A percentile compares a stretch with the other conserved stretches of the same genome.
Evolutionary conservation across 345 rosid species (phyloP).

Genomic region (Bruguiera sexangula): DNA sequence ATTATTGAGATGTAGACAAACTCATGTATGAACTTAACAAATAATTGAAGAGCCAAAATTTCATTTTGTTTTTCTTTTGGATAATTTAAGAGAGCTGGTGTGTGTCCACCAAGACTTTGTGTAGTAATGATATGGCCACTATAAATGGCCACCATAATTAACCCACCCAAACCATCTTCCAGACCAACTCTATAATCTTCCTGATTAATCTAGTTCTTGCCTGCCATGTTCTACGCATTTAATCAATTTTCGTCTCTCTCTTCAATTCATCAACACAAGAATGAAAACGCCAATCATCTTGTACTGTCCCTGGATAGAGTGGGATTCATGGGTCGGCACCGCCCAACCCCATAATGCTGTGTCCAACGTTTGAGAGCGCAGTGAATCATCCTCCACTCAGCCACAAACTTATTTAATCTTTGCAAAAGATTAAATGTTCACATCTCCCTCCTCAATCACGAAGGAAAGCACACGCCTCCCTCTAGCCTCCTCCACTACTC

Average conservation of each 20-base stretch:
- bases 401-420: slow-evolving; percentile 11
- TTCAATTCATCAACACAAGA: not conserved
- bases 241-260: not conserved
- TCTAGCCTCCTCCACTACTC: slow-evolving; percentile 23
- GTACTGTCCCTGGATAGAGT: slow-evolving; percentile 18
- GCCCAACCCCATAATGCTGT: slow-evolving; percentile 1
- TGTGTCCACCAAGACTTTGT: no score
- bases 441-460: slow-evolving; percentile 5
- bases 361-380: slow-evolving; percentile 8
- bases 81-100: no score
- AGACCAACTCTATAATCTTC: no score
- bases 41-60: no score
- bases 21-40: no score
- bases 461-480: slow-evolving; percentile 19
- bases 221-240: not conserved
- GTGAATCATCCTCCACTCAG: not conserved
- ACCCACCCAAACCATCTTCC: no score
- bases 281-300: not conserved
- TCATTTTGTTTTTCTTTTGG: no score
- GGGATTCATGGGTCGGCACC: slow-evolving; percentile 30
- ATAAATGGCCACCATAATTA: no score
- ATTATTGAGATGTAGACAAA: no score
- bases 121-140: no score
- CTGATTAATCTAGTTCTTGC: no score
- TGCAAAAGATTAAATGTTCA: not conserved